A percentile compares a stretch with the other conserved stretches of the same genome.
These are phyloP conservation scores for Pyracantha coccinea DNA, from an alignment of 331 rosid genomes.

Conservation along the genomic window DNA sequence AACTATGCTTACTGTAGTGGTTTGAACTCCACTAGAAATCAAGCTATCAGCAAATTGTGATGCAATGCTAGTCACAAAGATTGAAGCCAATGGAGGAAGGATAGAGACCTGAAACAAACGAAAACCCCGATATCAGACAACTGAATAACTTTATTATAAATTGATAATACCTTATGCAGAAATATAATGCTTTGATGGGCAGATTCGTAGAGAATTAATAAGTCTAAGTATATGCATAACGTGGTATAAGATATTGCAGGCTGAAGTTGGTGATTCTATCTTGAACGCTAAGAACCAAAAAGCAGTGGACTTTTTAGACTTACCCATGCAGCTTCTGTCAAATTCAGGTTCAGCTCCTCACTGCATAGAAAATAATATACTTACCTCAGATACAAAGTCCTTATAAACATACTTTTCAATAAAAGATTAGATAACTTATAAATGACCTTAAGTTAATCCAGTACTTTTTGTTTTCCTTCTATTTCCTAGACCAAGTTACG, in stretches of 20 bases:
- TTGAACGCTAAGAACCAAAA: too few species aligned
- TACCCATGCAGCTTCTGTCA: constrained; percentile 98
- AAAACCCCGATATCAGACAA: background rate
- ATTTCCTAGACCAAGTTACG: background rate
- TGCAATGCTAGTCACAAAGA: constrained; percentile 61
- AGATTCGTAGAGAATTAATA: background rate
- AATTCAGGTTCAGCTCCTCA: constrained; percentile 84
- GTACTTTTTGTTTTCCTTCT: background rate
- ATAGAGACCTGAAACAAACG: constrained; percentile 72
- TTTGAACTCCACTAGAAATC: constrained; percentile 83
- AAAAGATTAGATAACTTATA: background rate
- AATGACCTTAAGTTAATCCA: background rate
- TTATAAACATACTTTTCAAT: background rate
- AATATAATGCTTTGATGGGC: background rate
- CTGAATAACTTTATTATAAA: background rate
- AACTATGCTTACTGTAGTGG: constrained; percentile 53
- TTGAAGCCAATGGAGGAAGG: constrained; percentile 87
- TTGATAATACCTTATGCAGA: background rate
- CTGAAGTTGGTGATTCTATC: too few species aligned
- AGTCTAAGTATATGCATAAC: background rate
- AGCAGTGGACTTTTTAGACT: constrained; percentile 7
- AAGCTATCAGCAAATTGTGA: constrained; percentile 81
- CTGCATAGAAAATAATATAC: constrained; percentile 33
- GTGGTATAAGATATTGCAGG: too few species aligned
- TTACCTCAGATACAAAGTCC: background rate